Conservation (phyloP, 306 rosid species). For the Gillenia trifoliata region DNA sequence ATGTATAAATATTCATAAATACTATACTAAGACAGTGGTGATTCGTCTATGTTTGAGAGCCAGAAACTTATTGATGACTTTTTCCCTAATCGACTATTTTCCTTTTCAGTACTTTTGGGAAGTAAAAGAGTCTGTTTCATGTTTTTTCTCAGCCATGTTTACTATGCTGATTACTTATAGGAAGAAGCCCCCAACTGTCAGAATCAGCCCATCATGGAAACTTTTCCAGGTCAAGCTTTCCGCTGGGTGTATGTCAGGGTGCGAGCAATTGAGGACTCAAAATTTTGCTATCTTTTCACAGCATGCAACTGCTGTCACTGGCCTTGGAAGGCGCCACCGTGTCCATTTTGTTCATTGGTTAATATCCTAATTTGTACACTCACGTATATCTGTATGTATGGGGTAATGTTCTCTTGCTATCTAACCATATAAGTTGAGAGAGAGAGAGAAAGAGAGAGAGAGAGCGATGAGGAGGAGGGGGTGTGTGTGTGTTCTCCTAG, state of each 20-base stretch:
- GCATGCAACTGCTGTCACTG: slow-evolving; percentile 83
- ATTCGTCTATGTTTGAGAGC: not conserved
- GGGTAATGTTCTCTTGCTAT: no score
- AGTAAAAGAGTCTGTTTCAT: no score
- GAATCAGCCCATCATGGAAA: slow-evolving; percentile 40
- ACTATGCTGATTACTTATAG: slow-evolving; percentile 44
- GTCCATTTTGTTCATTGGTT: slow-evolving; percentile 20
- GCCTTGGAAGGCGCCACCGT: no score
- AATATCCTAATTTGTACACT: not conserved
- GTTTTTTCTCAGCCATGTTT: slow-evolving; percentile 10
- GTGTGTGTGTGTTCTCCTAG: no score
- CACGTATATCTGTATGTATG: not conserved
- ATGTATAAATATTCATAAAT: not conserved
- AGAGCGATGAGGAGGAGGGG: no score
- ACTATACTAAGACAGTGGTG: not conserved
- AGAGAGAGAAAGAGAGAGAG: no score
- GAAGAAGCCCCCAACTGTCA: slow-evolving; percentile 44
- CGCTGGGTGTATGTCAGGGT: slow-evolving; percentile 82
- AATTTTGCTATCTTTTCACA: slow-evolving; percentile 89
- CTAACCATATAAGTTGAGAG: no score
- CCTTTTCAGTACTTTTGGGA: not conserved
- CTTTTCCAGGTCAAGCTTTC: slow-evolving; percentile 80
- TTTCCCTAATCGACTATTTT: not conserved
- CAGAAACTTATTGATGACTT: not conserved
- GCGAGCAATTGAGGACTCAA: slow-evolving; percentile 78